phyloP scores from a whole-genome alignment of 2,329 filamentous ascomycete species.

The Paramyrothecium sp. region DNA sequence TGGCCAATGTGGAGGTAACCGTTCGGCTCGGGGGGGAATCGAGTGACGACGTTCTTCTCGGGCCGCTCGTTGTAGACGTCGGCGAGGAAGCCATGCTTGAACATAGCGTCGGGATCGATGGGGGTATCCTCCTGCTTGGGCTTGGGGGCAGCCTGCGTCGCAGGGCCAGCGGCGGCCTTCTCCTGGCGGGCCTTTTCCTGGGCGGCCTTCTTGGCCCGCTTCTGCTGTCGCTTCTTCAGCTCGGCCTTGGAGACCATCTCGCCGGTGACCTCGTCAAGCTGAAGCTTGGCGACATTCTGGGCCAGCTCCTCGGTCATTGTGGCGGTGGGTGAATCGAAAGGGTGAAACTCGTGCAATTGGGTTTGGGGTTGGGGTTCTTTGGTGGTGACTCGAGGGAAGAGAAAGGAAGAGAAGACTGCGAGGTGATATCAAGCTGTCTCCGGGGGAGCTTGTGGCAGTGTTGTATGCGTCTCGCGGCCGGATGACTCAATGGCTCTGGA shows the following conservation, averaged over 20 bases:
- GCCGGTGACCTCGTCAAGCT: constrained; percentile 62
- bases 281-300: constrained; percentile 53
- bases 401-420: neutral
- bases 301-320: constrained; percentile 47
- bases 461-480: neutral
- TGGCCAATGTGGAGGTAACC: constrained; percentile 93
- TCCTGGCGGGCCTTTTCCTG: constrained; percentile 67
- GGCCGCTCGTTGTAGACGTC: constrained; percentile 71
- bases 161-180: constrained; percentile 21
- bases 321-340: neutral
- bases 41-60: constrained; percentile 60
- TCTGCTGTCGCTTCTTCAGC: constrained; percentile 58
- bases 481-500: neutral
- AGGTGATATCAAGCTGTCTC: no score
- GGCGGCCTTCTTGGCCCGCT: constrained; percentile 56
- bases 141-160: constrained; percentile 29
- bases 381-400: neutral
- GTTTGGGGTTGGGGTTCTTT: no score
- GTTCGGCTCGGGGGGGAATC: constrained; percentile 86
- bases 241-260: constrained; percentile 64
- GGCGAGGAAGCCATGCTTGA: constrained; percentile 74
- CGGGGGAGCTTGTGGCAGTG: neutral
- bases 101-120: constrained; percentile 65
- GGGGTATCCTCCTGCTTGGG: constrained; percentile 44
- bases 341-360: no score